These are phyloP conservation scores for Globisporangium okanoganense DNA, from an alignment of 352 stramenopile species.

Conservation along the genomic window DNA sequence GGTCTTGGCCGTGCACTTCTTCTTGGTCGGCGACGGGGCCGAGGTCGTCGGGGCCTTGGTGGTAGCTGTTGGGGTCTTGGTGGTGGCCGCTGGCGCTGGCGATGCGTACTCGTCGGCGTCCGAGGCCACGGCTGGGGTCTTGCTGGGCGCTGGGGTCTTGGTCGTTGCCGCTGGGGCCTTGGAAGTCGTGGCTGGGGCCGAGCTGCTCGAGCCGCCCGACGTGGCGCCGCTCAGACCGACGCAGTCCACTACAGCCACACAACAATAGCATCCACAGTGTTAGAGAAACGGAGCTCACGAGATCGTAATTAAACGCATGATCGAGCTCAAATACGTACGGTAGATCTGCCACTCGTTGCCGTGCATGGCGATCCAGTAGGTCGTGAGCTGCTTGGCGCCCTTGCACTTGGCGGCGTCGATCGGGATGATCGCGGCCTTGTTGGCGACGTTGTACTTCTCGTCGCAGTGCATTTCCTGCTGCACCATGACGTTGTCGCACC, in stretches of 20 bases:
- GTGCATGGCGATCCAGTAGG: slow-evolving; percentile 57
- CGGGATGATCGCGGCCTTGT: slow-evolving; percentile 27
- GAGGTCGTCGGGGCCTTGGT: neutral
- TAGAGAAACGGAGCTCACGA: neutral
- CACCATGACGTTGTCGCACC: slow-evolving; percentile 38
- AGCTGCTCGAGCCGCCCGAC: slow-evolving; percentile 7
- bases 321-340: slow-evolving; percentile 15
- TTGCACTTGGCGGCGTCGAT: slow-evolving; percentile 41
- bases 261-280: slow-evolving; percentile 1
- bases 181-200: no score
- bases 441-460: slow-evolving; percentile 38
- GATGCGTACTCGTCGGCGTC: slow-evolving; percentile 2
- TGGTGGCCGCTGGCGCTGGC: neutral
- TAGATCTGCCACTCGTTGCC: slow-evolving; percentile 55
- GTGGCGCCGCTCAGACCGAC: slow-evolving; percentile 9
- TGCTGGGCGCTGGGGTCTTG: slow-evolving; percentile 6
- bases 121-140: neutral
- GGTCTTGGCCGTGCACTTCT: slow-evolving; percentile 6
- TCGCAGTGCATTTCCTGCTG: slow-evolving; percentile 25
- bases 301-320: no score
- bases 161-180: neutral
- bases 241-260: slow-evolving; percentile 23
- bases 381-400: slow-evolving; percentile 33
- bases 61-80: neutral
- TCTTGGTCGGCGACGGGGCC: neutral